Evolutionary conservation across 2,329 filamentous ascomycete genomes (phyloP), one percentile per base, ranked within the genome.

Genomic region (Dactylellina parvicollis): DNA sequence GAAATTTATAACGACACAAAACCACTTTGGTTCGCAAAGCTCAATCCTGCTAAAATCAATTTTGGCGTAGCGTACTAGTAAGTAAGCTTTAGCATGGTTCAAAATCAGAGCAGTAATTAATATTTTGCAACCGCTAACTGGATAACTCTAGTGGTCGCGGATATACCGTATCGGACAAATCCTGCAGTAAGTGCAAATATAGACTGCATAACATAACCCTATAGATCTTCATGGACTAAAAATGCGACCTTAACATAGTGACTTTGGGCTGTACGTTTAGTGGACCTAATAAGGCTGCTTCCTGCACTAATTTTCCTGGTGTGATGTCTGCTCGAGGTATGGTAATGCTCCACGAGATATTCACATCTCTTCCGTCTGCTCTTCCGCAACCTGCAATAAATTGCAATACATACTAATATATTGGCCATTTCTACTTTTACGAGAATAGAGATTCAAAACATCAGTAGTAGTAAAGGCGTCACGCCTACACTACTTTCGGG

Each of bases 1-100:
- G 83, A 84, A 36, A 83, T 85, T 16, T 61, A 74, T 1, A 79
- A 79, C 2, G 77, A 79, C 2, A 78, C 81, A 0, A 50, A 80
- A 0, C 81, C 82, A 0, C 66, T 85, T 0, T 85, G 82, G 82
- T 82, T 80, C 56, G 81, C 80, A 36, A 79, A 79, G 0, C 60
- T 85, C 0, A 74, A 81, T 46, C 80, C 82, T 0, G 46, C 57
- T 1, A 84, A 85, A 70, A 77, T 85, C 34, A 83, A 83, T 65
- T 77, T 86, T 3, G 84, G 84, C 0, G 54, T 85, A 0, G 83
- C 83, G 0, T 81, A 80, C 49, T 86, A 86, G 60, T 64, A 36
- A 55, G 60, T 26, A 16, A n/a, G n/a, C n/a, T n/a, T n/a, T n/a
- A n/a, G n/a, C n/a, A n/a, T n/a, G n/a, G n/a, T n/a, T n/a, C n/a